Evolutionary conservation across 495 filamentous ascomycete species (phyloP).

Genomic region (Hyaloscypha finlandica): DNA sequence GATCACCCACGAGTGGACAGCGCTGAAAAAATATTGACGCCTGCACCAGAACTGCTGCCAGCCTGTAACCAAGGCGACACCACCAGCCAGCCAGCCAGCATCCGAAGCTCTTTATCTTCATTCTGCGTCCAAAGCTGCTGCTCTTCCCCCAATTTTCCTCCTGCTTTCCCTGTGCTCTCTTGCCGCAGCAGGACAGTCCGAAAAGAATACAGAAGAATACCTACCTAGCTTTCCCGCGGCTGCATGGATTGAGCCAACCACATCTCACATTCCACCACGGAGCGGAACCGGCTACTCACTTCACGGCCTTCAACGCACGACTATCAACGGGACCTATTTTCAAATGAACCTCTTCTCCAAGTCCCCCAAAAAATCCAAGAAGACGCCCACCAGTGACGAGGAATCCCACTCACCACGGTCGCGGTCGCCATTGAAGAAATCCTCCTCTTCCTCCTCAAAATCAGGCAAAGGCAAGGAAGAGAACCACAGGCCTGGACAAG

Average conservation of each 20-base stretch:
- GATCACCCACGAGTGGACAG: constrained; percentile 9
- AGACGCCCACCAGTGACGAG: constrained; percentile 46
- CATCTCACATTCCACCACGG: constrained; percentile 12
- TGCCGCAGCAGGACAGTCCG: neutral
- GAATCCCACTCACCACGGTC: constrained; percentile 24
- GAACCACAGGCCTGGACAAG: constrained; percentile 25
- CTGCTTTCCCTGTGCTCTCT: neutral
- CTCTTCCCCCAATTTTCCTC: neutral
- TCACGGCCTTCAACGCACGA: constrained; percentile 7
- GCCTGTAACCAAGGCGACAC: constrained; percentile 7
- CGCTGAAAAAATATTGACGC: constrained; percentile 18
- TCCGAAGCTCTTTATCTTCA: neutral
- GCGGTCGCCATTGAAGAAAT: constrained; percentile 29
- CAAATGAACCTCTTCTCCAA: constrained; percentile 59
- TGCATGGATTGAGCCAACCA: constrained; percentile 33
- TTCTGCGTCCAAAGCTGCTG: neutral
- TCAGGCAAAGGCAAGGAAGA: constrained; percentile 25
- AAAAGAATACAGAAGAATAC: neutral
- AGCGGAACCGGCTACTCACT: constrained; percentile 25
- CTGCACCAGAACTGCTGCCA: neutral
- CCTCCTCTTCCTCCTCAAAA: constrained; percentile 15
- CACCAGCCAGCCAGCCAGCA: constrained; percentile 3
- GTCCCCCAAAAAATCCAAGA: constrained; percentile 54
- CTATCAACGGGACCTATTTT: constrained; percentile 21
- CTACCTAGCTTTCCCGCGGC: constrained; percentile 1